Conservation (phyloP, 441 rosid genomes). For the Biscutella auriculata region DNA sequence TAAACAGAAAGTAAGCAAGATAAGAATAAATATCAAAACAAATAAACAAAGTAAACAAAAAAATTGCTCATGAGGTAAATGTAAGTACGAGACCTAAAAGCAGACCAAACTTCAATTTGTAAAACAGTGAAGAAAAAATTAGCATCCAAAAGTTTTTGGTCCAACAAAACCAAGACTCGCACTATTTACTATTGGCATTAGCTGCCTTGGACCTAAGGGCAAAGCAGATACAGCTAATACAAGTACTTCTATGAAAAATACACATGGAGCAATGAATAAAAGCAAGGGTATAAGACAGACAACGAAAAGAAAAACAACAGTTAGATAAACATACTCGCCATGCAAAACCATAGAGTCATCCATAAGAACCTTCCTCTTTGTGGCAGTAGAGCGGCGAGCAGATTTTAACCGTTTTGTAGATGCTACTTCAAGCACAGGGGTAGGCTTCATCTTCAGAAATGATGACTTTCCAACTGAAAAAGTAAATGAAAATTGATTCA, state of each 20-base stretch:
- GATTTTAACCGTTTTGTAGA: constrained; percentile 52
- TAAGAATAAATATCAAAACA: constrained; percentile 8
- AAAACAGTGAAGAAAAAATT: constrained; percentile 4
- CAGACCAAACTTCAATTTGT: neutral
- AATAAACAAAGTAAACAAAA: neutral
- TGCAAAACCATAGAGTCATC: constrained; percentile 93
- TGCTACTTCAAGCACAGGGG: constrained; percentile 51
- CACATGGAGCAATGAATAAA: neutral
- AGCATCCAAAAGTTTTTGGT: neutral
- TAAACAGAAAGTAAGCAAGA: constrained; percentile 26
- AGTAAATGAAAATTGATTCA: constrained; percentile 2
- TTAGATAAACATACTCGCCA: constrained; percentile 77
- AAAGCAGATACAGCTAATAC: neutral
- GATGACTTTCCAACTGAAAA: constrained; percentile 80
- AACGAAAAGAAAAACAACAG: neutral
- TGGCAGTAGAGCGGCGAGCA: constrained; percentile 45
- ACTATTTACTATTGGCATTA: neutral
- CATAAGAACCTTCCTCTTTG: constrained; percentile 88
- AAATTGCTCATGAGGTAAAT: neutral
- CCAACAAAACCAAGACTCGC: neutral
- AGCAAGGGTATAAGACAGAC: neutral
- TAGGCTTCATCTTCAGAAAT: constrained; percentile 67
- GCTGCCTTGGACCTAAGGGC: neutral
- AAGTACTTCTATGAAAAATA: neutral
- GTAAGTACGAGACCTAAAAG: neutral